Conservation (phyloP, 495 filamentous ascomycete species). For the Hypoxylon fragiforme region DNA sequence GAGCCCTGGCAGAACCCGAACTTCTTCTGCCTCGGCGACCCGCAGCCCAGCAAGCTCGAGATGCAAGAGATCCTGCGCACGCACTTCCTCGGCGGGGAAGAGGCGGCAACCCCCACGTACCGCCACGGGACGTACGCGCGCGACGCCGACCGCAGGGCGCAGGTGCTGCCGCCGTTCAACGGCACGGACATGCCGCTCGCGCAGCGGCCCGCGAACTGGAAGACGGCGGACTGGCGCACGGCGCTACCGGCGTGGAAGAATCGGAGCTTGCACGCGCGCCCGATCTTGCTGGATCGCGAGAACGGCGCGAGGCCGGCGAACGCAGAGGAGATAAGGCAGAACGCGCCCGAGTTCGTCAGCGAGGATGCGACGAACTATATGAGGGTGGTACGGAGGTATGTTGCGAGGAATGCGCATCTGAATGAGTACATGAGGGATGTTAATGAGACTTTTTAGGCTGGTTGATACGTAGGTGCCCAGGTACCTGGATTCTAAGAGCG, state of each 20-base stretch:
- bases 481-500: too few relatives aligned
- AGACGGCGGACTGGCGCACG: constrained; percentile 11
- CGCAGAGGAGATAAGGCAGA: too few relatives aligned
- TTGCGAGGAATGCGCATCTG: too few relatives aligned
- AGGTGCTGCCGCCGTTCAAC: constrained; percentile 27
- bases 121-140: constrained; percentile 5
- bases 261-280: constrained; percentile 3
- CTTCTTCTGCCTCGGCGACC: constrained; percentile 17
- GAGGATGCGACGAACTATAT: too few relatives aligned
- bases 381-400: too few relatives aligned
- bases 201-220: constrained; percentile 8
- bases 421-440: too few relatives aligned
- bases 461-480: too few relatives aligned
- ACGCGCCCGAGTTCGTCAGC: too few relatives aligned
- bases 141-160: not conserved
- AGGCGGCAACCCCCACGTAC: too few relatives aligned
- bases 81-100: constrained; percentile 8
- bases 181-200: constrained; percentile 10
- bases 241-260: constrained; percentile 22
- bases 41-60: not conserved
- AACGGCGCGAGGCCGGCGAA: too few relatives aligned
- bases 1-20: constrained; percentile 32
- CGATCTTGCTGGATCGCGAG: too few relatives aligned
- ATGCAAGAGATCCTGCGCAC: constrained; percentile 18
- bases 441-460: too few relatives aligned